Base-by-base conservation (phyloP, 495 filamentous ascomycete species). In the Rhypophila decipiens region DNA sequence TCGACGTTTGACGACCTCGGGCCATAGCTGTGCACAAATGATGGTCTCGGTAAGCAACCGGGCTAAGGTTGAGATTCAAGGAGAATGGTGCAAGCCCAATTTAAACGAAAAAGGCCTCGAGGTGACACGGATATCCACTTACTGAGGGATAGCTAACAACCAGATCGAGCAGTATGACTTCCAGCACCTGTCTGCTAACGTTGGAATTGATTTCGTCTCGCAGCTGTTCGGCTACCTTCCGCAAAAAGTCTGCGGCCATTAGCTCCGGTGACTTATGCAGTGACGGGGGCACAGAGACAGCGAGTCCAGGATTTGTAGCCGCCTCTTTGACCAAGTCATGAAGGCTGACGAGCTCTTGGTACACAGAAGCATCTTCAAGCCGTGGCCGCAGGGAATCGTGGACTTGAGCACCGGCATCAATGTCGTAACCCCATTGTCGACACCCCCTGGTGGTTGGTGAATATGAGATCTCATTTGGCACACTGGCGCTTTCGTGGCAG, bases 341-440 rank as follows among this genome's bases (percentile, higher is more conserved):
- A 11, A 35, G 29, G 12, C 29, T 22, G 15, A 7, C 12, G n/a
- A 35, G 27, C 33, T 35, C 27, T 15, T 15, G 24, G 12, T 13
- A 4, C 15, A 18, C 37, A 5, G 10, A 5, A 20, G 9, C 3
- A 7, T 20, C 43, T 37, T 46, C 29, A 22, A 46, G 43, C 27
- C 15, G 18, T 2, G 5, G 7, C 12, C 24, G 27, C 17, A 46
- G 24, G 5, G 1, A 4, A 5, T 24, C 24, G 1, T 46, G 27
- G 1, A 46, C 33, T 11, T 9, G 10, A 10, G 5, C 4, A 21
- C 17, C 24, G 24, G 35, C 31, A 22, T 37, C 43, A 23, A 46
- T 46, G 19, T 46, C 43, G 33, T 36, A 46, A 1, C 43, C 43
- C 43, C 43, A 46, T 22, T 46, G 43, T 5, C 20, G 12, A 21